phyloP scores from a whole-genome alignment of 1,139 yeast species.

The Diutina siamensis region DNA sequence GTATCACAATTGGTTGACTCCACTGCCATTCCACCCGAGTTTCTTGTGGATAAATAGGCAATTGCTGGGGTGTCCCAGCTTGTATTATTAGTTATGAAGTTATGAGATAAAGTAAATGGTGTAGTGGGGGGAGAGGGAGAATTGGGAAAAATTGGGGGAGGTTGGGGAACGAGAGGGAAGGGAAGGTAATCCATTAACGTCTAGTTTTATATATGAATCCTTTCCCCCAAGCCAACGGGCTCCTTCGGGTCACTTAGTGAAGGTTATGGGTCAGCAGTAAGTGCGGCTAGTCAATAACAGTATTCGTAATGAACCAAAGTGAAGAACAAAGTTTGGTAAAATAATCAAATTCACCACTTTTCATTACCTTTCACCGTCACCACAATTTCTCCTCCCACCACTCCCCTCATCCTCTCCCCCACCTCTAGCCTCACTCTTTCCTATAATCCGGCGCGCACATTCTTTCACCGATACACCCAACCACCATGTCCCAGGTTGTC shows the following conservation, averaged over 20 bases:
- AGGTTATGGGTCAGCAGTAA: no score
- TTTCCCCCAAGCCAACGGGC: no score
- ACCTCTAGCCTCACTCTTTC: not conserved
- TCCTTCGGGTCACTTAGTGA: no score
- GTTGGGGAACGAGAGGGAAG: no score
- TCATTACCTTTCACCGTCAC: not conserved
- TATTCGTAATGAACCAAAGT: no score
- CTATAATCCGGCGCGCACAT: not conserved
- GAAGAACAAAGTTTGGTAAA: no score
- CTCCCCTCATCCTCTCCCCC: not conserved
- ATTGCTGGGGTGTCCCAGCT: not conserved
- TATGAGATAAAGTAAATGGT: not conserved
- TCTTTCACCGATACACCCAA: not conserved
- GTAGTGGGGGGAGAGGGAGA: not conserved
- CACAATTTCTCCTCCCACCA: no score
- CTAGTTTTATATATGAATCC: no score
- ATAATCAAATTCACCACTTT: not conserved
- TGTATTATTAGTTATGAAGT: not conserved
- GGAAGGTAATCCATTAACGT: no score
- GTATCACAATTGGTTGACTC: slow-evolving; percentile 7
- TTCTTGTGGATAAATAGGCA: not conserved
- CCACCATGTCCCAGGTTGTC: slow-evolving; percentile 4
- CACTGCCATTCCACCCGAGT: not conserved
- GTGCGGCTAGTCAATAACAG: no score
- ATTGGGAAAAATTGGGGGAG: no score